Evolutionary conservation across 805 yeast genomes (phyloP).

Genomic region (Zygoascus ofunaensis): DNA sequence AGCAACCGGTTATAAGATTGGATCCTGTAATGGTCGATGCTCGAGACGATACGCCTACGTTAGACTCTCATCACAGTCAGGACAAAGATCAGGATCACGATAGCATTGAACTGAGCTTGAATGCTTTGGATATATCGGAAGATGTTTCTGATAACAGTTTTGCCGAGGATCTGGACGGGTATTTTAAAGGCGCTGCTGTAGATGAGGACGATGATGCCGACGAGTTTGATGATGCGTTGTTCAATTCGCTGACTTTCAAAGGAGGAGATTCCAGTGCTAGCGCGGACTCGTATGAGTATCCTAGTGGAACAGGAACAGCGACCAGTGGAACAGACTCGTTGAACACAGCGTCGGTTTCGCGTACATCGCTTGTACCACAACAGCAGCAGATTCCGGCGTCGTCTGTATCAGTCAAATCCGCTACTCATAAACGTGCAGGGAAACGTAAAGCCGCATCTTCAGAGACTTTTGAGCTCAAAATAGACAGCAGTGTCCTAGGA

Average conservation of each 20-base stretch:
- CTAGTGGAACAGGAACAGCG: not conserved
- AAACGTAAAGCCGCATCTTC: conserved; percentile 3
- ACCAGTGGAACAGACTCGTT: no score
- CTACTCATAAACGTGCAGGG: not conserved
- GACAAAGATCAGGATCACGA: no score
- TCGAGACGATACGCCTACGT: not conserved
- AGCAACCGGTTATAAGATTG: not conserved
- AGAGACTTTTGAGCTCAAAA: conserved; percentile 16
- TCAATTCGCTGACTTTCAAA: not conserved
- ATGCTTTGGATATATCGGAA: not conserved
- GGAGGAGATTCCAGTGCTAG: not conserved
- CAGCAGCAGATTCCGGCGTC: no score
- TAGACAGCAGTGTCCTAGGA: conserved; percentile 38
- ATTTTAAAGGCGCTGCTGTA: not conserved
- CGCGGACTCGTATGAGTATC: not conserved
- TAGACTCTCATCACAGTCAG: no score
- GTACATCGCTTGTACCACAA: not conserved
- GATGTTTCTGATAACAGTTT: not conserved
- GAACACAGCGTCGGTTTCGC: no score
- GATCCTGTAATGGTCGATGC: not conserved
- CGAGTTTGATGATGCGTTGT: conserved; percentile 2
- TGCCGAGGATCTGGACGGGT: conserved; percentile 2
- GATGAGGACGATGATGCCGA: conserved; percentile 4
- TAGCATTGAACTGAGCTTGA: not conserved
- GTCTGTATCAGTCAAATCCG: not conserved